phyloP scores from a whole-genome alignment of 208 protist genomes.

The Leishmania tropica region DNA sequence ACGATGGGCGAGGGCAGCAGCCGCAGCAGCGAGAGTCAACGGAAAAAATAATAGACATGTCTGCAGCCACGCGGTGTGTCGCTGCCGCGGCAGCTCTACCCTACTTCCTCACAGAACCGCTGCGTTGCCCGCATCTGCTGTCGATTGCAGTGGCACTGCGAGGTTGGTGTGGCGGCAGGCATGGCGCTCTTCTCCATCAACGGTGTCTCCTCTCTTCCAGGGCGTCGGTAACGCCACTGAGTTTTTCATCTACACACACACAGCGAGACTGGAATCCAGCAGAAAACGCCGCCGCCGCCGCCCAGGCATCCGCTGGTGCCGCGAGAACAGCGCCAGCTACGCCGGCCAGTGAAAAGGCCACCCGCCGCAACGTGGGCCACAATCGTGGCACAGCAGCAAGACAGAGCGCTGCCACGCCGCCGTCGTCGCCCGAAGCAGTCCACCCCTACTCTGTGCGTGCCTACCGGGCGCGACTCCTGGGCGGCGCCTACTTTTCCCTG shows the following conservation, averaged over 20 bases:
- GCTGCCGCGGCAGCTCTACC: not conserved
- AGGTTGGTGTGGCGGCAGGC: no score
- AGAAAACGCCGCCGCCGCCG: no score
- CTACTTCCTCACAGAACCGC: not conserved
- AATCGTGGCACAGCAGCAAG: not conserved
- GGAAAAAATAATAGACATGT: not conserved
- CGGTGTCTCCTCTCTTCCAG: conserved; percentile 5
- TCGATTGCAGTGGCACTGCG: not conserved
- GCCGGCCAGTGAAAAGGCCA: not conserved
- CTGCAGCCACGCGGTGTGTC: not conserved
- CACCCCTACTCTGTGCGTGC: conserved; percentile 47
- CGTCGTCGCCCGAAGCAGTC: not conserved
- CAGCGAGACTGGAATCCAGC: conserved; percentile 3
- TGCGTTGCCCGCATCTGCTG: not conserved
- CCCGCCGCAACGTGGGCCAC: not conserved
- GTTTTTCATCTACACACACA: conserved; percentile 12
- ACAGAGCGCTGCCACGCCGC: not conserved
- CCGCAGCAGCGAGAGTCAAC: not conserved
- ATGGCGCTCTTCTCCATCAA: not conserved
- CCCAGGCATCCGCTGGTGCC: not conserved
- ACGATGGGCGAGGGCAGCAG: not conserved
- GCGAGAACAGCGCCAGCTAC: not conserved
- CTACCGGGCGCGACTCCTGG: conserved; percentile 57
- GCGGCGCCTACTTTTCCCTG: conserved; percentile 51
- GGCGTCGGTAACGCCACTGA: not conserved